Evolutionary conservation across 495 filamentous ascomycete species (phyloP), one percentile per base, ranked within the genome.

Genomic region (Geopyxis carbonaria): DNA sequence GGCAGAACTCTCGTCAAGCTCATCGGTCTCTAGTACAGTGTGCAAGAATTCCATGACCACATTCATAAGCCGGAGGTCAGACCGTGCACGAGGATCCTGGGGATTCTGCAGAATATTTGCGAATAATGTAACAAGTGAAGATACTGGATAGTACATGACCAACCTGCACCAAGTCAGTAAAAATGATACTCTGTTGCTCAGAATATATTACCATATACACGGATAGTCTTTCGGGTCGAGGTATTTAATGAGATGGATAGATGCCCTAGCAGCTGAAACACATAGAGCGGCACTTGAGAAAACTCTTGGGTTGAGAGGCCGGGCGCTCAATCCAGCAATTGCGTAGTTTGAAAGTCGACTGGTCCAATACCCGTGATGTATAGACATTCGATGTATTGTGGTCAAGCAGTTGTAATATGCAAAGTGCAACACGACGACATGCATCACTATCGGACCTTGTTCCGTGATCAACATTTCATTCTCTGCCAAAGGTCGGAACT

Each of bases 341-440:
- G 89, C 89, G 57, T 83, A 97, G 48, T 95, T 87, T 20, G 86
- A 92, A 16, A 95, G 64, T 29, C 89, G 73, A 50, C 80, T 93
- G 5, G 86, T 93, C 89, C 89, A 97, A 62, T 93, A 94, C 2
- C 89, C 89, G 55, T 95, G 91, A 57, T 97, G 89, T 35, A 94
- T 76, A 3, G 83, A 91, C 89, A 95, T 95, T 16, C 89, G 81
- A 60, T 97, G 89, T 38, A 97, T 93, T 1, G 89, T 97, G 10
- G 86, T 94, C 40, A 97, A 65, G 50, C 83, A 91, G 56, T 95
- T 97, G 64, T 97, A 94, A 60, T 97, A 97, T 22, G 83, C 75
- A 55, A 95, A 93, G 53, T 95, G 89, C 28, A 97, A 61, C 50
- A 92, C 78, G 34, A 89, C 83, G 43, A 97, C 71, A 44, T 94